Base-by-base conservation (phyloP, 2,329 filamentous ascomycete species). In the Bipolaris zeicola region DNA sequence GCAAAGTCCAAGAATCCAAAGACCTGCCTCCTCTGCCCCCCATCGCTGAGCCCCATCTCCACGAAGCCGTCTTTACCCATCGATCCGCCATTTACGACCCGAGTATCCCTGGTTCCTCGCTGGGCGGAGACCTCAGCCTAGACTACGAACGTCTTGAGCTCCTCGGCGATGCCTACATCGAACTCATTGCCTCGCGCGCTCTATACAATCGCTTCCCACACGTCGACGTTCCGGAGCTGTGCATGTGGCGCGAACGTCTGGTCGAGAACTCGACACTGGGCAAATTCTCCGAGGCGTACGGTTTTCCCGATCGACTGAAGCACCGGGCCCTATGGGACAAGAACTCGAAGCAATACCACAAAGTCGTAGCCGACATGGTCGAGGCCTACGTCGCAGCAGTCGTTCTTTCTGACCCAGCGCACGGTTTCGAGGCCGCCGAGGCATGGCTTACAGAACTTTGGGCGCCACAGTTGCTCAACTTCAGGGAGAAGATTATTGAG, bases 321-420 rank as follows among this genome's bases (percentile, higher is more conserved):
- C 78, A 88, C 83, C 70, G 67, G 5, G 69, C 70, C 13, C 52
- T 74, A 44, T 66, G 61, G 61, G 66, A 76, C 50, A 57, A 61
- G 10, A 66, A 68, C 41, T 66, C 57, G 20, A 74, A 66, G 66
- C 70, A 31, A 50, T 77, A 50, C 69, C 83, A 80, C 13, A 97
- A 97, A 75, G 86, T 92, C 8, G 82, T 90, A 53, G 93, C 89
- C 7, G 94, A 98, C 71, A 83, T 97, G 16, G 96, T 97, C 67
- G 94, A 98, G 74, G 90, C 94, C 0, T 97, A 96, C 66, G 85
- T 96, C 14, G 93, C 90, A 7, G 93, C 89, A 3, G 77, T 93
- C 5, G 83, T 96, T 33, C 78, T 91, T 2, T 87, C 88, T 1
- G 85, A 92, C 65, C 81, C 86, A 0, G 75, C 78, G 7, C 72